Base-by-base conservation (phyloP, 2,329 filamentous ascomycete genomes). In the Xenoacremonium recifei region DNA sequence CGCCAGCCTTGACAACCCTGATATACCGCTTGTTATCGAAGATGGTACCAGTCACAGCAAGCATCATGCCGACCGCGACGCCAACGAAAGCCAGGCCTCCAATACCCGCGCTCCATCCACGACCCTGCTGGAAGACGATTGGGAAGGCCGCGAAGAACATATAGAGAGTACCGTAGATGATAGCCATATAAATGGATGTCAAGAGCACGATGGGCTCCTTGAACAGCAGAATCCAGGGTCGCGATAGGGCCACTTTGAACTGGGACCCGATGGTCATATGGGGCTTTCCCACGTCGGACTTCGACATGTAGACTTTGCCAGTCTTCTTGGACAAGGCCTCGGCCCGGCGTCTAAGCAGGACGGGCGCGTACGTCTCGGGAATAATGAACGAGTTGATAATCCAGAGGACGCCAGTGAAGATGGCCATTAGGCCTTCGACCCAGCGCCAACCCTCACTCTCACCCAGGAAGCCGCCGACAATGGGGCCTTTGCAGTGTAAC, bases 191-290 rank as follows among this genome's bases (percentile, higher is more conserved):
- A 19, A 85, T 66, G 6, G 74, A 77, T 4, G 81, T 70, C 9
- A 86, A 66, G 10, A 85, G 60, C 18, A 86, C 80, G 49, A 87
- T 86, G 5, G 83, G 83, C 53, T 87, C 83, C 39, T 65, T 65
- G 67, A 87, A 80, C 2, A 87, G 70, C 5, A 88, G 66, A 27
- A 82, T 63, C 80, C 79, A 84, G 2, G 84, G 84, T 2, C 83
- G 73, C 30, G 72, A 65, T n/a, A 86, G 68, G 4, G 79, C 74
- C 3, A 74, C 71, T 40, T 71, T 71, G 59, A 85, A 76, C 29
- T 77, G 73, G 40, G 72, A 60, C 6, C 56, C 58, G n/a, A 78
- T 51, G 4, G 66, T 66, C 19, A 68, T 58, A 29, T 63, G 66
- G 20, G 71, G 71, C 35, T 68, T 64, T 15, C 69, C 65, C 15